Conservation (phyloP, 2,329 filamentous ascomycete genomes). For the Nannizziopsis arthrosporioides region DNA sequence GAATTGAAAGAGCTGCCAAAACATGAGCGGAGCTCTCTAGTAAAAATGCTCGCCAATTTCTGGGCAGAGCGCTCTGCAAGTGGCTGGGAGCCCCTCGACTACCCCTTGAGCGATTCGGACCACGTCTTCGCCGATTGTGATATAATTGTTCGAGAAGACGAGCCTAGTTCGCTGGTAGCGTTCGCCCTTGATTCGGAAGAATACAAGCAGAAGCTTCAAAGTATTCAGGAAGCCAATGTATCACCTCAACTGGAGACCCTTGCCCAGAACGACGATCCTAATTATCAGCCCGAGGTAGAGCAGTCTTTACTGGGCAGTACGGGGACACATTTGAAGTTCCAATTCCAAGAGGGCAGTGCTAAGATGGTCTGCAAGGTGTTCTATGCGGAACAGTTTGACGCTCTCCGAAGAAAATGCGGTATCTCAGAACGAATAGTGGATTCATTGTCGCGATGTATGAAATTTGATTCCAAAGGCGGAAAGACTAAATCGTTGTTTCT, state of each 20-base stretch:
- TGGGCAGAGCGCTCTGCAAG: slow-evolving; percentile 97
- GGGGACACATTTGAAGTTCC: slow-evolving; percentile 89
- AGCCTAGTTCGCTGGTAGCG: slow-evolving; percentile 90
- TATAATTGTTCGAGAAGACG: slow-evolving; percentile 92
- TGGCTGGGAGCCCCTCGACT: slow-evolving; percentile 84
- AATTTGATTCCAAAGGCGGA: slow-evolving; percentile 96
- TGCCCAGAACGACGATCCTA: slow-evolving; percentile 30
- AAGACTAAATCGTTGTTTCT: slow-evolving; percentile 97
- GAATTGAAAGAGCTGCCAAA: slow-evolving; percentile 68
- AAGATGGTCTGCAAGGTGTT: slow-evolving; percentile 98
- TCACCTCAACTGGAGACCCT: slow-evolving; percentile 20
- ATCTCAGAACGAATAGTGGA: slow-evolving; percentile 90
- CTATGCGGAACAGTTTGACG: slow-evolving; percentile 96
- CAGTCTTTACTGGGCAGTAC: slow-evolving; percentile 71
- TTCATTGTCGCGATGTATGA: slow-evolving; percentile 84
- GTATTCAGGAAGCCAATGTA: slow-evolving; percentile 29
- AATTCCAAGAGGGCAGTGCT: slow-evolving; percentile 86
- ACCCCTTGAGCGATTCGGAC: slow-evolving; percentile 75
- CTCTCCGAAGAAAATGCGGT: slow-evolving; percentile 80
- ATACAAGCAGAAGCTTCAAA: slow-evolving; percentile 65
- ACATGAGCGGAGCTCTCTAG: slow-evolving; percentile 81
- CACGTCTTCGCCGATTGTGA: slow-evolving; percentile 96
- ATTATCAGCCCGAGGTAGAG: slow-evolving; percentile 64
- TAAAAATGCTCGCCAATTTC: slow-evolving; percentile 94
- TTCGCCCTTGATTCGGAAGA: slow-evolving; percentile 81